phyloP scores from a whole-genome alignment of 164 flowering plant genomes.

The Paratinospora sagittata region DNA sequence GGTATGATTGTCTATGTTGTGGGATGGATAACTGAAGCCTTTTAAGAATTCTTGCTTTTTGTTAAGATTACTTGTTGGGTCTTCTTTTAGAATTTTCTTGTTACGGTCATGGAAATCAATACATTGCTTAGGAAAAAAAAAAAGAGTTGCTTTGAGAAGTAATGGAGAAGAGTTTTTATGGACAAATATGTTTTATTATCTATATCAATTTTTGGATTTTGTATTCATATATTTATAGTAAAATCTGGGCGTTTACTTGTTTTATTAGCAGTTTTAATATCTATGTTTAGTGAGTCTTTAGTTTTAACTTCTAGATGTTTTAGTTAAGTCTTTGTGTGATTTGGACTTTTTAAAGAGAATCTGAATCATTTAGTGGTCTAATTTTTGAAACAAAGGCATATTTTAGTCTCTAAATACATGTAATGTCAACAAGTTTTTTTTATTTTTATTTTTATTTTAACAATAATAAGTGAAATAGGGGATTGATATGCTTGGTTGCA shows the following conservation, averaged over 20 bases:
- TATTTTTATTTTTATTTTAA: too few species aligned
- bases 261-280: too few species aligned
- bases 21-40: not conserved
- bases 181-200: not conserved
- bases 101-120: not conserved
- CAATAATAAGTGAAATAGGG: too few species aligned
- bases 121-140: not conserved
- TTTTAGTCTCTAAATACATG: too few species aligned
- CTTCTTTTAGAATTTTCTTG: not conserved
- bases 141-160: not conserved
- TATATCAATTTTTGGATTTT: not conserved
- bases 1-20: slow-evolving; percentile 37
- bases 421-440: too few species aligned
- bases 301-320: too few species aligned
- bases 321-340: too few species aligned
- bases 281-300: too few species aligned
- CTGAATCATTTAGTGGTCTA: too few species aligned
- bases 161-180: not conserved
- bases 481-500: too few species aligned
- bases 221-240: not conserved
- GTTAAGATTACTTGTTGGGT: not conserved
- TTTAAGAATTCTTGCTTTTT: not conserved
- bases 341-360: too few species aligned
- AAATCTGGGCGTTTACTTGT: not conserved
- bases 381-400: too few species aligned